A percentile compares a stretch with the other conserved stretches of the same genome.
phyloP scores from a whole-genome alignment of 75 land plant species.

The Pseudotsuga menziesii region DNA sequence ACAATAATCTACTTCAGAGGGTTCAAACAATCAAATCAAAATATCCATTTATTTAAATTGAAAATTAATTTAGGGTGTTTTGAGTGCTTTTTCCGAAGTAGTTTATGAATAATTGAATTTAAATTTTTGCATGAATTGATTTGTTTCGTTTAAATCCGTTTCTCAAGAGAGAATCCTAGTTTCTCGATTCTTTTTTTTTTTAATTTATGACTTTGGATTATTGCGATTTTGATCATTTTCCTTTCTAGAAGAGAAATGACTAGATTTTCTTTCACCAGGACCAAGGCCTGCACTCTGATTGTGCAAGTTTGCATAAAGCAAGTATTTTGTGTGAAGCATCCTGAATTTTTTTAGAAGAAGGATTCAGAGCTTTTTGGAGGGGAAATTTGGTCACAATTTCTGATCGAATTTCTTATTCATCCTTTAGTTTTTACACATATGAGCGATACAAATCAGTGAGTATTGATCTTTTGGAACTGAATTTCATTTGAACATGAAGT shows the following conservation, averaged over 20 bases:
- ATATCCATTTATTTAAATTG: no score
- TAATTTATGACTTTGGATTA: no score
- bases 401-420: constrained; percentile 90
- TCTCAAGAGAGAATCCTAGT: no score
- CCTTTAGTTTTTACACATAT: constrained; percentile 85
- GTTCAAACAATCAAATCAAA: no score
- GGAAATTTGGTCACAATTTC: constrained; percentile 89
- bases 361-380: constrained; percentile 91
- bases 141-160: no score
- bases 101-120: no score
- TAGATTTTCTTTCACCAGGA: constrained; percentile 29
- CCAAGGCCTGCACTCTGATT: constrained; percentile 92
- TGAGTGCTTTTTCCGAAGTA: no score
- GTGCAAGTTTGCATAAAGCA: constrained; percentile 52
- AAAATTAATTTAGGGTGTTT: no score
- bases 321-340: constrained; percentile 75
- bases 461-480: neutral
- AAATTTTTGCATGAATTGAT: no score
- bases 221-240: no score
- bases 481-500: neutral
- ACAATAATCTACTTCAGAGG: no score
- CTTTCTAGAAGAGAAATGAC: neutral
- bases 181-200: no score
- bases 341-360: constrained; percentile 73
- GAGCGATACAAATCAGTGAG: constrained; percentile 83